phyloP scores from a whole-genome alignment of 768 basidiomycete genomes.

The Lentinula detonsa region DNA sequence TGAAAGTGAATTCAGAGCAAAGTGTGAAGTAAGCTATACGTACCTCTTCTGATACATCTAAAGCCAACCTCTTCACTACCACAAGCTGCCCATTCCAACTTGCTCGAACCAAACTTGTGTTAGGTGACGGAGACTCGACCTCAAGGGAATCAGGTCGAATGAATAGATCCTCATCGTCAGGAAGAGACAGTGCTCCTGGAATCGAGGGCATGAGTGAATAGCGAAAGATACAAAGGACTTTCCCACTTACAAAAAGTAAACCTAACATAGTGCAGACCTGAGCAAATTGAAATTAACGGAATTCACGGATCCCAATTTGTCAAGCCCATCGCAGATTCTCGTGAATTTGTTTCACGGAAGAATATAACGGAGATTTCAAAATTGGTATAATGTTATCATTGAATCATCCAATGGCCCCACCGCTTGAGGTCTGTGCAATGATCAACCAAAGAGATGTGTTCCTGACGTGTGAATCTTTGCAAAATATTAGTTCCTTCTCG shows the following conservation, averaged over 20 bases:
- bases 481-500: too few relatives aligned
- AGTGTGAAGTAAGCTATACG: background rate
- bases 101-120: background rate
- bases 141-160: background rate
- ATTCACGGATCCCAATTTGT: background rate
- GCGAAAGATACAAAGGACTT: background rate
- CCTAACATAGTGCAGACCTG: background rate
- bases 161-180: background rate
- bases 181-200: background rate
- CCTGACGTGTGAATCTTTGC: too few relatives aligned
- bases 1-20: background rate
- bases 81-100: slow-evolving; percentile 4
- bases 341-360: background rate
- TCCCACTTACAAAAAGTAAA: background rate
- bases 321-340: background rate
- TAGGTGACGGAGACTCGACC: background rate
- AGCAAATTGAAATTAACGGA: background rate
- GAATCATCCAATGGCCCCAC: background rate
- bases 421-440: too few relatives aligned
- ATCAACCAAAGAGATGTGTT: too few relatives aligned
- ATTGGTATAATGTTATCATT: background rate
- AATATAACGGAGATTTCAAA: background rate
- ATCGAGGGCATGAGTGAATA: background rate
- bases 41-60: slow-evolving; percentile 3
- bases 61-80: background rate